A percentile compares a stretch with the other conserved stretches of the same genome.
Conservation (phyloP, 306 rosid genomes). For the Morella rubra region DNA sequence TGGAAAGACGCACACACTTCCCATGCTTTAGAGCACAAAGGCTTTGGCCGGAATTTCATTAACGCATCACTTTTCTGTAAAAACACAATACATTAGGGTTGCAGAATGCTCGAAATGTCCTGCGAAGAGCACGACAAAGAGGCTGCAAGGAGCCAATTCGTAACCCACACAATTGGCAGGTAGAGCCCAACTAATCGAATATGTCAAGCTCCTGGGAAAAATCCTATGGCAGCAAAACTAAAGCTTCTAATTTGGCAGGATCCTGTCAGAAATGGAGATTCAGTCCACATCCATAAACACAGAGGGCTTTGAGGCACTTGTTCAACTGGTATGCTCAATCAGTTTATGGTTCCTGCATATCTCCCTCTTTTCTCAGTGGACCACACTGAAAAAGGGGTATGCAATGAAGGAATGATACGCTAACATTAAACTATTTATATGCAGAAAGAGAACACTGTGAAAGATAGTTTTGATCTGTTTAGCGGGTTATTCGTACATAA, state of each 20-base stretch:
- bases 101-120: slow-evolving; percentile 62
- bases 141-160: slow-evolving; percentile 65
- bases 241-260: slow-evolving; percentile 29
- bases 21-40: too few species aligned
- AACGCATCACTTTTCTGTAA: not conserved
- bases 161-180: slow-evolving; percentile 72
- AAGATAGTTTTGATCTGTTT: slow-evolving; percentile 52
- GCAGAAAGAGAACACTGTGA: slow-evolving; percentile 57
- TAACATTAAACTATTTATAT: slow-evolving; percentile 9
- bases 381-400: not conserved
- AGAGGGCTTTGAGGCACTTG: slow-evolving; percentile 48
- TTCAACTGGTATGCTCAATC: slow-evolving; percentile 41
- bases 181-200: slow-evolving; percentile 10
- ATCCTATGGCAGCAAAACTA: slow-evolving; percentile 1
- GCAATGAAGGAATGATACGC: not conserved
- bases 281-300: slow-evolving; percentile 54
- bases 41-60: not conserved
- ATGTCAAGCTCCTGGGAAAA: not conserved
- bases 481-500: slow-evolving; percentile 48
- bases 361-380: not conserved
- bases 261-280: slow-evolving; percentile 51
- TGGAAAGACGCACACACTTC: too few species aligned
- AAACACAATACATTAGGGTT: slow-evolving; percentile 39
- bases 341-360: not conserved
- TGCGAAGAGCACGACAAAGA: slow-evolving; percentile 66